Conservation (phyloP, 306 rosid species). For the Morella rubra region DNA sequence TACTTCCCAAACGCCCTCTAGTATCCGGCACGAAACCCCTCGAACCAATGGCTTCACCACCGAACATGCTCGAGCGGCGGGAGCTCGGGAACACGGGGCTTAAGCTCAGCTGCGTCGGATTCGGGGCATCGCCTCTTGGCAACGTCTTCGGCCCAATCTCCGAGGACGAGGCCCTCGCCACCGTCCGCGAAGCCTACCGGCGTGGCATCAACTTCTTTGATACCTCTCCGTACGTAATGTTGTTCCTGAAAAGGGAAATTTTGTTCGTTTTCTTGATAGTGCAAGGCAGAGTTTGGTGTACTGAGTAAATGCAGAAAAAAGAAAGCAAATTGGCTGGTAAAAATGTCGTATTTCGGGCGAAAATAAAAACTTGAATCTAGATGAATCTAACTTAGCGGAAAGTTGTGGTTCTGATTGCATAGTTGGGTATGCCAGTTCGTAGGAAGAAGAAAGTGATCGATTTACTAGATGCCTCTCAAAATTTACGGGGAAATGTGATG, state of each 20-base stretch:
- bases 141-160: constrained; percentile 77
- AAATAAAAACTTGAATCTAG: not conserved
- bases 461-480: not conserved
- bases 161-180: constrained; percentile 60
- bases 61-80: constrained; percentile 49
- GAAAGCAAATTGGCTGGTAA: not conserved
- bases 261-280: not conserved
- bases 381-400: not conserved
- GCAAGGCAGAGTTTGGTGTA: not conserved
- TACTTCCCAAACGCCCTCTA: not conserved
- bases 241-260: not conserved
- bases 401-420: not conserved
- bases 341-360: not conserved
- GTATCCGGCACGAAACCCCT: not conserved
- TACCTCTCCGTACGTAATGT: constrained; percentile 72
- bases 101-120: constrained; percentile 70
- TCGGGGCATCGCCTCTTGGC: constrained; percentile 97
- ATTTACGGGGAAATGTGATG: not conserved
- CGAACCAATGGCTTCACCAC: constrained; percentile 37
- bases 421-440: not conserved
- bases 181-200: constrained; percentile 72
- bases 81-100: constrained; percentile 83
- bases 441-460: not conserved
- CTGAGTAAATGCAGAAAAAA: not conserved
- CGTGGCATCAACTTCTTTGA: constrained; percentile 90